Base-by-base conservation (phyloP, 257 asterid genomes). In the Anisodus tanguticus region DNA sequence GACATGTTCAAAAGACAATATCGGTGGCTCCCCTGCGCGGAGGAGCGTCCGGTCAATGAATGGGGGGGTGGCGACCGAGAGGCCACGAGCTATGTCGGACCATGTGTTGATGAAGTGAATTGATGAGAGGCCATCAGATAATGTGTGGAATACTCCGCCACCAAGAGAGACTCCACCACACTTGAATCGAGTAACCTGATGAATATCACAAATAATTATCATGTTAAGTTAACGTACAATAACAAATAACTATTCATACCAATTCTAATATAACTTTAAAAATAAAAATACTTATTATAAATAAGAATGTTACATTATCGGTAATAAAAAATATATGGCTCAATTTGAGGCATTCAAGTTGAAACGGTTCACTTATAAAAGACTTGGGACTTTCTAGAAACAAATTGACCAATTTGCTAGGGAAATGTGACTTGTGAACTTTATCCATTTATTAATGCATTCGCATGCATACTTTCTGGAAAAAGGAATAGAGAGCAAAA, bases 21-120 rank as follows among this genome's bases (percentile, higher is more conserved):
- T 51, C 0, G 91, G 91, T 0, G 92, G 92, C 37, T 79, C 67
- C 43, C 91, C 47, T 6, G 91, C 85, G 8, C 70, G 84, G 64
- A 91, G 91, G 49, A 91, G 87, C 8, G 86, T 87, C 64, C 90
- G 89, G 31, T 89, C 88, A 0, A 88, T 88, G 67, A 88, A 89
- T 0, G 93, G 92, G 0, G 92, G 92, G 19, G 53, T 2, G 19
- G 84, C 88, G 1, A 87, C 51, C 22, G 92, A 84, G 58, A 89
- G 79, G 47, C 90, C 90, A 26, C 93, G 89, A 0, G 92, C 89
- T 0, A 83, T 84, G 63, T 87, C 89, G 8, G 89, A 84, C 93
- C 92, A 89, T 3, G 90, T 83, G 69, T 91, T 91, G 82, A 89
- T 85, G 85, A 91, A 91, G 60, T 89, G 91, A 82, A 91, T 85